Conservation (phyloP, 495 filamentous ascomycete species). For the Xeromyces bisporus region DNA sequence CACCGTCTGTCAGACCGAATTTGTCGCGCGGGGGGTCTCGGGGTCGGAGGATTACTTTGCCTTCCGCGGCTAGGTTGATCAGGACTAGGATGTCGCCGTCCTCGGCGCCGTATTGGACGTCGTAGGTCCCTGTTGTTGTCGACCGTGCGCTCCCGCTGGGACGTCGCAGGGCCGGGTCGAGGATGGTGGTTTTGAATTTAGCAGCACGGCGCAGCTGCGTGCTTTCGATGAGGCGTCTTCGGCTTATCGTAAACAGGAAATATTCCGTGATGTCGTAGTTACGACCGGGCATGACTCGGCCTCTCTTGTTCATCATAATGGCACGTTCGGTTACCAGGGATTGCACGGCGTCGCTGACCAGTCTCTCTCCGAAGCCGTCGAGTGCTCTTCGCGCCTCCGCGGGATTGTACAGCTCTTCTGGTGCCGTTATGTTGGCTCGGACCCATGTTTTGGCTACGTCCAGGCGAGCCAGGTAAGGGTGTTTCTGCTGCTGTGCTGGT, state of each 20-base stretch:
- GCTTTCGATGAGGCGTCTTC: constrained; percentile 25
- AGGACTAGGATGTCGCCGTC: constrained; percentile 57
- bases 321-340: constrained; percentile 42
- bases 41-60: constrained; percentile 37
- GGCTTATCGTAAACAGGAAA: constrained; percentile 32
- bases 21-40: constrained; percentile 45
- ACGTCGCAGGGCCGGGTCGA: constrained; percentile 37
- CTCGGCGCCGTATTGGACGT: constrained; percentile 19
- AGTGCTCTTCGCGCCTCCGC: constrained; percentile 28
- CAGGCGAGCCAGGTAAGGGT: constrained; percentile 12
- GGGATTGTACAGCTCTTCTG: constrained; percentile 29
- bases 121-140: constrained; percentile 8
- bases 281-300: constrained; percentile 33
- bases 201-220: constrained; percentile 35
- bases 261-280: constrained; percentile 41
- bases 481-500: constrained; percentile 3
- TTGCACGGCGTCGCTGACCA: constrained; percentile 39
- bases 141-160: constrained; percentile 2
- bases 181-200: constrained; percentile 35
- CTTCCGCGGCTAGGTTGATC: constrained; percentile 46
- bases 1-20: constrained; percentile 53
- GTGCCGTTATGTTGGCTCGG: constrained; percentile 38
- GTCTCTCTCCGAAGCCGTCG: constrained; percentile 18
- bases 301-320: constrained; percentile 38
- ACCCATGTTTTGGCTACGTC: constrained; percentile 42